These are phyloP conservation scores for Fusarium napiforme DNA, from an alignment of 2,329 filamentous ascomycete genomes.

Conservation along the genomic window DNA sequence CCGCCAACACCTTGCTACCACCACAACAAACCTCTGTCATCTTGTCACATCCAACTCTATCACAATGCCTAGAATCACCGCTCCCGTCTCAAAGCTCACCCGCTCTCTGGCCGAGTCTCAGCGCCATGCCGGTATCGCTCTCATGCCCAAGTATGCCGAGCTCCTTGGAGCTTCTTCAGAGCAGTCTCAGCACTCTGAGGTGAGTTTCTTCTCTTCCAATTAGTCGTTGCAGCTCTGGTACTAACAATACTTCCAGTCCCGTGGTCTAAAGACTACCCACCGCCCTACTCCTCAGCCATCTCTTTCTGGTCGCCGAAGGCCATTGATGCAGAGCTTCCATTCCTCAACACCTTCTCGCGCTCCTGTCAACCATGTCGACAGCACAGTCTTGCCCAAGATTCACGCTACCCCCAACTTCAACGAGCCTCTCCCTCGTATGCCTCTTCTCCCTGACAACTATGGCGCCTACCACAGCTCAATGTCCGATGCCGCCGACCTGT, in stretches of 20 bases:
- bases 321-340: constrained; percentile 73
- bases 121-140: constrained; percentile 51
- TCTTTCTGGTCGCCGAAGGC: constrained; percentile 58
- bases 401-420: constrained; percentile 46
- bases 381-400: constrained; percentile 62
- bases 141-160: constrained; percentile 62
- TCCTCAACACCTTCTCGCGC: constrained; percentile 57
- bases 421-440: constrained; percentile 62
- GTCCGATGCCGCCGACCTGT: constrained; percentile 55
- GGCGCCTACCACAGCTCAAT: constrained; percentile 53
- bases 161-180: constrained; percentile 51
- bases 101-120: constrained; percentile 59
- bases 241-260: constrained; percentile 47
- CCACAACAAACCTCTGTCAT: not conserved
- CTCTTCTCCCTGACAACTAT: constrained; percentile 70
- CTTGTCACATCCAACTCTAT: not conserved
- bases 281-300: constrained; percentile 59
- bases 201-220: constrained; percentile 43
- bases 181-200: constrained; percentile 52
- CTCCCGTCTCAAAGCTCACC: constrained; percentile 61
- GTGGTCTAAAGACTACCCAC: constrained; percentile 59
- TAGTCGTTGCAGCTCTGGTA: not conserved
- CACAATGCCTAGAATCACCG: constrained; percentile 62
- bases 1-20: constrained; percentile 1
- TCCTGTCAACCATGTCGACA: constrained; percentile 59